These are phyloP conservation scores for Oehlia diaphana DNA, from an alignment of 192 early-diverging fungal species.

Conservation along the genomic window DNA sequence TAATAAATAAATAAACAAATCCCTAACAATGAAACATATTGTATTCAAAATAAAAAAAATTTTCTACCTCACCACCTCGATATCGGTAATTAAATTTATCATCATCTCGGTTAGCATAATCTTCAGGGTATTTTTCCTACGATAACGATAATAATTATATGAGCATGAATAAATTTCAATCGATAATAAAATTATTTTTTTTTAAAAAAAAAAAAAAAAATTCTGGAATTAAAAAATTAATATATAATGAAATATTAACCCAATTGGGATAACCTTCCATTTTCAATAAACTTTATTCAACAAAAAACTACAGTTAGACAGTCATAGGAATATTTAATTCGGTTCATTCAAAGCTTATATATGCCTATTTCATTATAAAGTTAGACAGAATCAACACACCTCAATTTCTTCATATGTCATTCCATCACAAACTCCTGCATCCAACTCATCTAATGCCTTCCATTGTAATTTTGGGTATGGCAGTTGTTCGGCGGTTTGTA, in stretches of 20 bases:
- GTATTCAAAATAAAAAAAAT: background rate
- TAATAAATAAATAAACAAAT: too few species aligned
- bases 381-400: constrained; percentile 32
- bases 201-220: background rate
- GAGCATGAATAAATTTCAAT: too few species aligned
- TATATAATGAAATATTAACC: background rate
- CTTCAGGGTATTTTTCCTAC: constrained; percentile 82
- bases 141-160: too few species aligned
- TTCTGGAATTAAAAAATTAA: background rate
- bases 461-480: constrained; percentile 90
- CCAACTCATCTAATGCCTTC: constrained; percentile 98
- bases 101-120: constrained; percentile 90
- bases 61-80: constrained; percentile 64
- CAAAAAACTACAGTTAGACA: too few species aligned
- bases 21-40: background rate
- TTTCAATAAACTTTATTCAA: too few species aligned
- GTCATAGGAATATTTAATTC: too few species aligned
- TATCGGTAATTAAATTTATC: constrained; percentile 96
- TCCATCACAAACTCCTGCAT: constrained; percentile 97
- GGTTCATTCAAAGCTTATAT: too few species aligned
- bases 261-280: too few species aligned
- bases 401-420: constrained; percentile 99
- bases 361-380: too few species aligned
- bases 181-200: background rate
- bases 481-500: constrained; percentile 81